Evolutionary conservation across 2,329 filamentous ascomycete genomes (phyloP).

Genomic region (Aspergillus ibericus): DNA sequence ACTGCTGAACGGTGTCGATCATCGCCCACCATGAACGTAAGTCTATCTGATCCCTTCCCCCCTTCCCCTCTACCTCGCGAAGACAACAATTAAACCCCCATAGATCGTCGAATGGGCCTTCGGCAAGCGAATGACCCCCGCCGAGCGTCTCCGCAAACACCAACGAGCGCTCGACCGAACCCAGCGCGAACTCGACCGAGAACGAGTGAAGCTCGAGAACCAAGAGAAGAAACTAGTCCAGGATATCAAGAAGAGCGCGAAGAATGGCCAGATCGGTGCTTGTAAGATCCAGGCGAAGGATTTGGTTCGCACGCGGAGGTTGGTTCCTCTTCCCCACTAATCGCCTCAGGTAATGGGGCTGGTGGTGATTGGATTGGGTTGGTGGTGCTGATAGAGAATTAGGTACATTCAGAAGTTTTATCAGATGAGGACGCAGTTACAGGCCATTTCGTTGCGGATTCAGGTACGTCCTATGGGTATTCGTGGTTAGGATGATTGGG

Average conservation of each 20-base stretch:
- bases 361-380: too few species aligned
- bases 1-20: too few species aligned
- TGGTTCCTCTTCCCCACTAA: constrained; percentile 20
- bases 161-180: constrained; percentile 97
- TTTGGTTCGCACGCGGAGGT: constrained; percentile 84
- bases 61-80: not conserved
- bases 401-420: constrained; percentile 99
- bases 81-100: constrained; percentile 11
- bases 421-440: constrained; percentile 93
- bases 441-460: constrained; percentile 91
- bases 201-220: constrained; percentile 93
- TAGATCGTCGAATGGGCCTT: constrained; percentile 99
- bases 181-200: constrained; percentile 91
- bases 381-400: not conserved
- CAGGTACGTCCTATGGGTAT: too few species aligned
- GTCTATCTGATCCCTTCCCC: not conserved
- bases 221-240: constrained; percentile 96
- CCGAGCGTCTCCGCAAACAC: constrained; percentile 66
- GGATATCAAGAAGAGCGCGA: constrained; percentile 97
- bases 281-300: constrained; percentile 99
- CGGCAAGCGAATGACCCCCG: constrained; percentile 97
- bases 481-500: not conserved
- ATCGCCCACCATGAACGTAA: constrained; percentile 15
- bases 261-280: constrained; percentile 97
- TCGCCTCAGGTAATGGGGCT: not conserved